Evolutionary conservation across 148 eudicot species (phyloP), one percentile per base, ranked within the genome.

Genomic region (Amaranthus cruentus): DNA sequence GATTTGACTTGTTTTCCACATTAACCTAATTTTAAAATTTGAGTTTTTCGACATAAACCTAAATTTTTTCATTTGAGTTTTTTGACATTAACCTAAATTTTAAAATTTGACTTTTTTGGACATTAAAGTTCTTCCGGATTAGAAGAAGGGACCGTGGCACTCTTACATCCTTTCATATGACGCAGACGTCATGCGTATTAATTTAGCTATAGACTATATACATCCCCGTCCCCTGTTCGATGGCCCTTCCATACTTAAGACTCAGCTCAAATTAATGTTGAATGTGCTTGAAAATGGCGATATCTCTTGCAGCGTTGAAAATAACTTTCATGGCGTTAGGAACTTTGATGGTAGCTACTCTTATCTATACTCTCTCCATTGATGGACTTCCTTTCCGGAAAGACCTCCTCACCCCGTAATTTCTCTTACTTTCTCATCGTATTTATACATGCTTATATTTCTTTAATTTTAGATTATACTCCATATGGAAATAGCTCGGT

Each of bases 341-440:
- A 47, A 77, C 80, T 50, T 43, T 78, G 5, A 87, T 84, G 87
- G 62, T 83, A 6, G 88, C 87, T 21, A 81, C 90, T 60, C 90
- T 93, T 28, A 62, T 85, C 43, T 88, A 83, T 82, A 88, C 96
- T 28, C 53, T 84, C 74, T 53, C 82, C 81, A 75, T 82, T 50
- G 93, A 92, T 67, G 96, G 96, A 50, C 81, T 66, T 13, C 98
- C 96, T 80, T 90, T 90, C 64, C 98, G 91, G 43, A 87, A 68
- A 73, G 84, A 90, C 55, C 87, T 92, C 55, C 91, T 88, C 61
- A 84, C 93, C 57, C 96, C 96, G 98, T 92, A 87, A 47, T 71
- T 51, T 60, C 68, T 67, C 6, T 43, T 50, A 50, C 38, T 11
- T 62, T 44, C 3, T 12, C 8, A 18, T 15, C 11, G 2, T 55